Evolutionary conservation across 163 green algal species (phyloP).

Genomic region (Scenedesmus sp.): DNA sequence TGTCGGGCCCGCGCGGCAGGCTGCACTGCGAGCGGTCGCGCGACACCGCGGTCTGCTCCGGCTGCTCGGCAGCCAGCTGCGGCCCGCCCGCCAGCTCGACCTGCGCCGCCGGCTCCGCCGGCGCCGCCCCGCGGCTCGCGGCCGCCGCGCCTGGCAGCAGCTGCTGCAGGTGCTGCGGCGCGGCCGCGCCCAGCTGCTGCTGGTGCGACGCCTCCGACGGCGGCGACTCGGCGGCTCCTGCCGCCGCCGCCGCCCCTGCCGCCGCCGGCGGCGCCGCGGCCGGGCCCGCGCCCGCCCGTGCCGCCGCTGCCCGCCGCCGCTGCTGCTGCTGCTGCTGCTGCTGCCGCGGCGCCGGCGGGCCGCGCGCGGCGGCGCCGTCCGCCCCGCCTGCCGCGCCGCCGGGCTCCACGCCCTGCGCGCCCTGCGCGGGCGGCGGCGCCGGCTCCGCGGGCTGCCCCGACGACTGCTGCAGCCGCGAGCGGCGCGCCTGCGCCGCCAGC

Average conservation of each 20-base stretch:
- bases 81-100: neutral
- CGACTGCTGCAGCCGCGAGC: too few relatives aligned
- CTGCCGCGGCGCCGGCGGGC: too few relatives aligned
- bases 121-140: too few relatives aligned
- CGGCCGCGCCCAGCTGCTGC: neutral
- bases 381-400: neutral
- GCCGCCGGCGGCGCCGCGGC: too few relatives aligned
- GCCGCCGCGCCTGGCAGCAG: neutral
- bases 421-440: too few relatives aligned
- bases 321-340: neutral
- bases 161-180: neutral
- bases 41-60: constrained; percentile 38
- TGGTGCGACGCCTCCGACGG: neutral
- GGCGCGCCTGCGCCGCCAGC: too few relatives aligned
- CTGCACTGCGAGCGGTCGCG: constrained; percentile 37
- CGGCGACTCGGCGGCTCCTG: too few relatives aligned
- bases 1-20: neutral
- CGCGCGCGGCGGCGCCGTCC: too few relatives aligned
- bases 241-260: too few relatives aligned
- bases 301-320: neutral
- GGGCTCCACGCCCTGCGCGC: too few relatives aligned
- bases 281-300: neutral
- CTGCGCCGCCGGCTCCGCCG: neutral
- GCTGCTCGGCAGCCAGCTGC: neutral
- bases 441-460: too few relatives aligned